Evolutionary conservation across 371 early-diverging fungal genomes (phyloP), one percentile per base, ranked within the genome.

Genomic region (Syncephalastrum racemosum): DNA sequence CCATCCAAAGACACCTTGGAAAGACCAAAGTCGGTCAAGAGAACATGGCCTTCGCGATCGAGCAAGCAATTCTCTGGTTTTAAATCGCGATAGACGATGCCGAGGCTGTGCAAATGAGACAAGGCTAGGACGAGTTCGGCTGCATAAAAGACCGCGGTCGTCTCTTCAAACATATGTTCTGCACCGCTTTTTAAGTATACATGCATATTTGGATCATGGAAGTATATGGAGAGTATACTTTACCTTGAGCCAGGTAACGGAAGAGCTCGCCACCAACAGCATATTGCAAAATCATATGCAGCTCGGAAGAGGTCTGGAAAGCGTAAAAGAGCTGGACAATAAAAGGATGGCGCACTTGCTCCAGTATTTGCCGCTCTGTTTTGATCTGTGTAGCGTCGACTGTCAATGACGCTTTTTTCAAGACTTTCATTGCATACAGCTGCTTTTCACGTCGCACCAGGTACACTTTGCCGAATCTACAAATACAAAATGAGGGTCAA

Each of bases 231-330:
- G 36, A 27, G 7, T 27, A 27, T 59, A 57, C 63, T 61, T 10
- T 67, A 61, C 63, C 53, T 46, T 56, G 57, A 42, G 82, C 87
- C 71, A 98, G 78, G 69, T 93, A 94, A 54, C 85, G 86, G 64
- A 99, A 99, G 55, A 99, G 77, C 81, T 99, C 99, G 18, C 99
- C 99, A 48, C 99, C 99, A n/a, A 90, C 89, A 39, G 96, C 94
- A 81, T 94, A 99, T 62, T 97, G 96, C 83, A 99, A 82, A 31
- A 97, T 93, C 67, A 99, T 70, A 70, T 95, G 97, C n/a, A 99
- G 79, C 58, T 93, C 76, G 50, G 80, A 78, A 43, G 82, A 70
- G n/a, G 95, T 92, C 73, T 97, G 95, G 71, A 98, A 97, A 3
- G 97, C 95, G 68, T 93, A 95, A 67, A 86, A 90, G 46, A 99